These are phyloP conservation scores for Thinopyrum elongatum DNA, from an alignment of 176 grass and related monocot species.

Conservation along the genomic window DNA sequence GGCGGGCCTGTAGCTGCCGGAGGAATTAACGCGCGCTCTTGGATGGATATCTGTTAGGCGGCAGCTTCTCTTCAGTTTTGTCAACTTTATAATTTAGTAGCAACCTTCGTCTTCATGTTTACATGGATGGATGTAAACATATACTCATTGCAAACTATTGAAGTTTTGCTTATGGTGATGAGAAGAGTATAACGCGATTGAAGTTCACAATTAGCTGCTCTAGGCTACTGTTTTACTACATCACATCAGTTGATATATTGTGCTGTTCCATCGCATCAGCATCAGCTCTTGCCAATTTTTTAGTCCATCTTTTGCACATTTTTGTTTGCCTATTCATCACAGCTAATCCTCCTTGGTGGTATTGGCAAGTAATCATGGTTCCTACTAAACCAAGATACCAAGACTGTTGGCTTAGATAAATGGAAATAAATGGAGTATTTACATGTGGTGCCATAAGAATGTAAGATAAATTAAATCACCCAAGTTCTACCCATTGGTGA, in stretches of 20 bases:
- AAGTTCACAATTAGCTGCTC: neutral
- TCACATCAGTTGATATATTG: neutral
- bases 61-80: conserved; percentile 48
- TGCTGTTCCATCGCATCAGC: neutral
- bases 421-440: too few relatives aligned
- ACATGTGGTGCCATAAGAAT: neutral
- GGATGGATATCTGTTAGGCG: conserved; percentile 25
- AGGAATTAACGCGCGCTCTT: neutral
- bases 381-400: neutral
- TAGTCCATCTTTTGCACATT: neutral
- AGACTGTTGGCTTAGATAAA: neutral
- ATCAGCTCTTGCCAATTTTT: neutral
- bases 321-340: neutral
- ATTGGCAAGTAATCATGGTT: neutral
- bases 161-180: conserved; percentile 36
- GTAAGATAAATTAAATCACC: neutral
- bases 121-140: conserved; percentile 30
- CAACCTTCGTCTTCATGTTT: conserved; percentile 6
- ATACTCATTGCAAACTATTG: conserved; percentile 19
- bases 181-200: neutral
- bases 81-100: neutral
- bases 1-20: conserved; percentile 46
- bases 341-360: neutral
- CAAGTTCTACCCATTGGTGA: neutral
- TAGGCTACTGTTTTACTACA: conserved; percentile 14